A percentile compares a stretch with the other conserved stretches of the same genome.
Evolutionary conservation across 2,329 filamentous ascomycete species (phyloP).

Genomic region (Colletotrichum siamense): DNA sequence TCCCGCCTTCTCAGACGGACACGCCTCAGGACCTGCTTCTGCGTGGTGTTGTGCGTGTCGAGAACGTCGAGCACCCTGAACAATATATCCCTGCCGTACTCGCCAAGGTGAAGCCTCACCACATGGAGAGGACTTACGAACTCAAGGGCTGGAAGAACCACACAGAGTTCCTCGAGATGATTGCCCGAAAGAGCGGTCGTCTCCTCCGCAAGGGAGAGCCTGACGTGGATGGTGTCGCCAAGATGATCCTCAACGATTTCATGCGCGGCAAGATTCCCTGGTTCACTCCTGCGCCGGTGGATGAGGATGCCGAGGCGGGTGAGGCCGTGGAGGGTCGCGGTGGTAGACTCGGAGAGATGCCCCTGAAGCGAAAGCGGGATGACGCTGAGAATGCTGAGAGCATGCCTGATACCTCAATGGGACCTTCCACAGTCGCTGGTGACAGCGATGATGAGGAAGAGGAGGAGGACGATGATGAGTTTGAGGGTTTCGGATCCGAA

Average conservation of each 20-base stretch:
- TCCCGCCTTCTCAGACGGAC: conserved; percentile 85
- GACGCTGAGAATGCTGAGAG: conserved; percentile 52
- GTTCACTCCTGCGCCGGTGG: conserved; percentile 82
- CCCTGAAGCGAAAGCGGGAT: conserved; percentile 75
- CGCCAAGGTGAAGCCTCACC: conserved; percentile 77
- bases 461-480: conserved; percentile 42
- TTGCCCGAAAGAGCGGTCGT: conserved; percentile 87
- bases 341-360: conserved; percentile 86
- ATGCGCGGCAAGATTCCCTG: conserved; percentile 94
- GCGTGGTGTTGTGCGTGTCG: conserved; percentile 88
- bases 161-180: conserved; percentile 82
- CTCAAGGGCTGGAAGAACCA: conserved; percentile 79
- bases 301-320: conserved; percentile 55
- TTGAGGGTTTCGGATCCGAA: conserved; percentile 53
- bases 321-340: conserved; percentile 71
- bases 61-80: conserved; percentile 91
- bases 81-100: conserved; percentile 92
- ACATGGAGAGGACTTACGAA: conserved; percentile 93
- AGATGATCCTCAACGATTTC: conserved; percentile 97
- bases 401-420: conserved; percentile 40
- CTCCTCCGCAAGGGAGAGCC: conserved; percentile 92
- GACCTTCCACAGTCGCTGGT: conserved; percentile 28
- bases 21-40: conserved; percentile 88
- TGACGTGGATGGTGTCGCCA: conserved; percentile 92
- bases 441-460: conserved; percentile 30